These are phyloP conservation scores for Neurospora pannonica DNA, from an alignment of 495 filamentous ascomycete species.

Conservation along the genomic window DNA sequence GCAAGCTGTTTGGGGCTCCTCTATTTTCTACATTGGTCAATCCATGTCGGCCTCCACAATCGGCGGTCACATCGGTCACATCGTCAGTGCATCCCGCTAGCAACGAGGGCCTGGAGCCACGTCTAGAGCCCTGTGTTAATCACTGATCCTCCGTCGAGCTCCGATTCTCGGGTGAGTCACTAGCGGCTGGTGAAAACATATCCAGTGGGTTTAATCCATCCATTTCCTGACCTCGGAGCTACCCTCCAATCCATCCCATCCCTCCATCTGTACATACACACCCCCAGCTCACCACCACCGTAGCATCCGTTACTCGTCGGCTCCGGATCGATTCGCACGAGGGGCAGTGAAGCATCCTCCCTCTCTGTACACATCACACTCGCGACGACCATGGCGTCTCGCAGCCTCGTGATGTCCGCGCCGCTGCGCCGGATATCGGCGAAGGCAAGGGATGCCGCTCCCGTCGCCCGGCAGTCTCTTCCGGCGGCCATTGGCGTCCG, in stretches of 20 bases:
- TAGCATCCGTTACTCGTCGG: not conserved
- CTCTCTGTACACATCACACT: slow-evolving; percentile 13
- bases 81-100: not conserved
- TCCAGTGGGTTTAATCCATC: not conserved
- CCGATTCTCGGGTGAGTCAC: not conserved
- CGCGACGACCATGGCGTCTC: slow-evolving; percentile 33
- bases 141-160: not conserved
- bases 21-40: slow-evolving; percentile 4
- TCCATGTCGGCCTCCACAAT: slow-evolving; percentile 2
- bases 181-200: not conserved
- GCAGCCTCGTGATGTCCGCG: slow-evolving; percentile 24
- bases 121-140: not conserved
- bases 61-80: slow-evolving; percentile 5
- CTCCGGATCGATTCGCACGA: not conserved
- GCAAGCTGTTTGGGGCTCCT: not conserved
- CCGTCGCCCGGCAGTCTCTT: not conserved
- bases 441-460: slow-evolving; percentile 6
- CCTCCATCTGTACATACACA: not conserved
- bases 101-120: not conserved
- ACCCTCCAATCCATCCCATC: not conserved
- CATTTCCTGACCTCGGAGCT: not conserved
- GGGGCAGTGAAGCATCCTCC: not conserved
- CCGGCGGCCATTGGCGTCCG: slow-evolving; percentile 13
- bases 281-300: slow-evolving; percentile 1
- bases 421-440: slow-evolving; percentile 24